Evolutionary conservation across 179 eudicot species (phyloP), one percentile per base, ranked within the genome.

Genomic region (Vitellaria paradoxa): DNA sequence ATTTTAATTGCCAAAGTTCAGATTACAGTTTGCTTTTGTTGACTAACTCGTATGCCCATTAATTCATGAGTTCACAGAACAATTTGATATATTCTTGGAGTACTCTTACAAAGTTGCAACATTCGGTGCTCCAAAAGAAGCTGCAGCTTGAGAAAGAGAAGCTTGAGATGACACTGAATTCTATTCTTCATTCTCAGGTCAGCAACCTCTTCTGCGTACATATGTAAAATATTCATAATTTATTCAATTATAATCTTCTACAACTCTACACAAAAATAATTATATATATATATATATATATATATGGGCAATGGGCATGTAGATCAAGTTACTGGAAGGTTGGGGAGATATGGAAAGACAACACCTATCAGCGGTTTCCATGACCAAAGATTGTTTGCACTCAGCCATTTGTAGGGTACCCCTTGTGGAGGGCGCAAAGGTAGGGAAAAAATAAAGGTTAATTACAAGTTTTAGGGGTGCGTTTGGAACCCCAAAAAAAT

Each of bases 401-500:
- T 77, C 85, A 17, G 89, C 77, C 52, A 80, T 86, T 46, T 86
- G 87, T 66, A 84, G 76, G 61, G 72, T 89, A 6, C 91, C 93
- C 24, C 87, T 88, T 24, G 60, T 75, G 56, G 91, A 89, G 40
- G 91, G 89, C 24, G 91, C 90, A 47, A 83, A 77, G 84, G 90
- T 89, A 79, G 62, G 76, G 6, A n/a, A 5, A n/a, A n/a, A n/a
- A n/a, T n/a, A n/a, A n/a, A n/a, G n/a, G n/a, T n/a, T n/a, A n/a
- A n/a, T n/a, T n/a, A n/a, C n/a, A n/a, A n/a, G n/a, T n/a, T n/a
- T n/a, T n/a, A n/a, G n/a, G n/a, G n/a, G n/a, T n/a, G n/a, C n/a
- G n/a, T n/a, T n/a, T n/a, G n/a, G n/a, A n/a, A n/a, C n/a, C n/a
- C n/a, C n/a, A n/a, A n/a, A n/a, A n/a, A n/a, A n/a, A n/a, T n/a